Evolutionary conservation across 305 asterid species (phyloP), one percentile per base, ranked within the genome.

Genomic region (Solanum hybrid): DNA sequence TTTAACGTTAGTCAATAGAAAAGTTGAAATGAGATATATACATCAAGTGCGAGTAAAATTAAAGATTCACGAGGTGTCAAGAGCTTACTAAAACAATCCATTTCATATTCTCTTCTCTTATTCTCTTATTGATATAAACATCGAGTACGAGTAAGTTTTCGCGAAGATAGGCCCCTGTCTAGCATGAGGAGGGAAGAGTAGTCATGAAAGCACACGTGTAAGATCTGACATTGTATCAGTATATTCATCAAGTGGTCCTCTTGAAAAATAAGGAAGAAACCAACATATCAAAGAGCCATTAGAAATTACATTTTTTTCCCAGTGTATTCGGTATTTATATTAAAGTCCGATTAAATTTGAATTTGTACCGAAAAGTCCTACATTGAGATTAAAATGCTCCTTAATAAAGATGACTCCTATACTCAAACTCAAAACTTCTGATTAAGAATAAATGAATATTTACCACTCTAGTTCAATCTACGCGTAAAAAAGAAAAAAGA

Each of bases 291-390:
- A 84, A 36, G 4, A 29, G 33, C 8, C 22, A 38, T 10, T 7
- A 79, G 37, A 79, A 34, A n/a, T 13, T n/a, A 33, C 24, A 4
- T 13, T 77, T 2, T 31, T 14, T 45, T 45, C 0, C 2, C 3
- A 1, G 7, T 5, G 61, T 7, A 2, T 7, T 7, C 2, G 26
- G 0, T 20, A 61, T 20, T 7, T 20, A 20, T 20, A 61, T 61
- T 20, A 1, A 1, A 20, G 1, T 61, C 0, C 0, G 11, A 61
- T 0, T 15, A 51, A 51, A 51, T 20, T 61, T 61, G 1, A 20
- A 20, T 61, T 61, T 0, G 1, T 0, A 20, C 0, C 0, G 0
- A 61, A 20, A 61, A 61, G 11, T 61, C 1, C 0, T 20, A 57
- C 4, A 7, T 7, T 61, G 1, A 0, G 2, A 0, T 61, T 7